Base-by-base conservation (phyloP, 1,284 basidiomycete genomes). In the Kwoniella shivajii region DNA sequence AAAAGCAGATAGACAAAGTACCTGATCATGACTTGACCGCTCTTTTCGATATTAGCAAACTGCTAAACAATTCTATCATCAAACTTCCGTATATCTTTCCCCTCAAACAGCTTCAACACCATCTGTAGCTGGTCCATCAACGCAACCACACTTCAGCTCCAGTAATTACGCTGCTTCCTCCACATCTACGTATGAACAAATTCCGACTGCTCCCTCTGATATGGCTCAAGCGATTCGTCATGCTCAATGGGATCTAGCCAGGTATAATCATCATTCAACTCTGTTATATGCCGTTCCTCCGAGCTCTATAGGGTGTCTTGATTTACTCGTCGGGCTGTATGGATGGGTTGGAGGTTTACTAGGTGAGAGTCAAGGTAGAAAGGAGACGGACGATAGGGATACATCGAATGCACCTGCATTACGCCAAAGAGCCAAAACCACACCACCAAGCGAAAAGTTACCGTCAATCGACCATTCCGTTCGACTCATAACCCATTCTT, bases 231-330 rank as follows among this genome's bases (percentile, higher is more conserved):
- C 72, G 0, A 55, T 69, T 4, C 57, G 73, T 16, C 54, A 66
- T 27, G 72, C 77, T 3, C 70, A 75, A 56, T 77, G 72, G 60
- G 74, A 77, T 42, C 59, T 78, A 6, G 60, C 66, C 6, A 53
- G 73, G 30, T 78, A 75, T 54, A 71, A 68, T 24, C 69, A 75
- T 52, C 76, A 78, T 51, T 78, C 76, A 22, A 71, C 71, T 2
- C 50, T 77, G 29, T 67, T 78, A 2, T 75, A 74, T 56, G 68
- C 75, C 6, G 69, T 75, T 4, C 76, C 77, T 10, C 77, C 77
- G 1, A 73, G 68, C 44, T 76, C 73, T 5, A 60, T 74, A n/a
- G 59, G 65, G 7, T 75, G 73, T 39, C 49, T 78, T 13, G 75
- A 78, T 51, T 61, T 75, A 13, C 66, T 74, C 1, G 72, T 74